Evolutionary conservation across 352 stramenopile species (phyloP).

Genomic region (Phytophthora colocasiae): DNA sequence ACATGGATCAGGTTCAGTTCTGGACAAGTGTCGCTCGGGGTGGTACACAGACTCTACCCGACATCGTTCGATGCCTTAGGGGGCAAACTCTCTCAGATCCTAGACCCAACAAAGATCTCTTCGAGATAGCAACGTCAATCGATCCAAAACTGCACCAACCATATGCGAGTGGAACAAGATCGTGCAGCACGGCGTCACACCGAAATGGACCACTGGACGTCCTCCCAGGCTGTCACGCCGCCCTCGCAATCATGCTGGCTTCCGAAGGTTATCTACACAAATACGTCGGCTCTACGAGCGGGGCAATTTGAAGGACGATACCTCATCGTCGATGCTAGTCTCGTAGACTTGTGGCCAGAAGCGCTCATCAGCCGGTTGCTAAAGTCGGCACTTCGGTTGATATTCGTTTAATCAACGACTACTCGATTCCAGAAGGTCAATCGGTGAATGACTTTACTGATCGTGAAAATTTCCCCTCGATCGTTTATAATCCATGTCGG

Average conservation of each 20-base stretch:
- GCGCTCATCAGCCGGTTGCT: no score
- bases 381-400: no score
- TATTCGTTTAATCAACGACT: no score
- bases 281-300: no score
- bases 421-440: slow-evolving; percentile 9
- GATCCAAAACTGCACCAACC: not conserved
- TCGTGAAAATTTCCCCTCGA: slow-evolving; percentile 1
- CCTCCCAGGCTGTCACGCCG: not conserved
- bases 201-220: not conserved
- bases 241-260: no score
- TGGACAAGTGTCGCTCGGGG: not conserved
- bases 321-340: no score
- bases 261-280: no score
- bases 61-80: not conserved
- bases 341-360: no score
- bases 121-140: not conserved
- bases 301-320: no score
- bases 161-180: not conserved
- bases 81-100: slow-evolving; percentile 10
- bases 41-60: not conserved
- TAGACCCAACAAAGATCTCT: slow-evolving; percentile 18
- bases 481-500: slow-evolving; percentile 32
- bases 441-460: slow-evolving; percentile 25
- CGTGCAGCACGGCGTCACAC: not conserved
- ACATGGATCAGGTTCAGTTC: slow-evolving; percentile 4